Evolutionary conservation across 805 yeast species (phyloP).

Genomic region (Ogataea trehaloabstinens): DNA sequence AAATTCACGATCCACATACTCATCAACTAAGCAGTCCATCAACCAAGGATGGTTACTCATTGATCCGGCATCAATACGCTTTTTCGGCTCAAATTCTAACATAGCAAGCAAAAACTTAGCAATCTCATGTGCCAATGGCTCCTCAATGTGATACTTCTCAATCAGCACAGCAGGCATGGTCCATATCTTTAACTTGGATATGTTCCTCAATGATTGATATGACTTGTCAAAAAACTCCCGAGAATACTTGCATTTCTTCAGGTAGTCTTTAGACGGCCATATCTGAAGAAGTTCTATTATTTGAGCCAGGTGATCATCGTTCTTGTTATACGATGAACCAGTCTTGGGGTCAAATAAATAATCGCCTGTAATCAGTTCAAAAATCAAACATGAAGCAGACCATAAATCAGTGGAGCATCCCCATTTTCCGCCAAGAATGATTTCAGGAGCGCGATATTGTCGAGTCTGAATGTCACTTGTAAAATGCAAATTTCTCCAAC

Average conservation of each 20-base stretch:
- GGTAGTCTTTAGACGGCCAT: constrained; percentile 38
- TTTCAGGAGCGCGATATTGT: constrained; percentile 66
- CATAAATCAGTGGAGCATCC: constrained; percentile 63
- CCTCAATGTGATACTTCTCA: constrained; percentile 47
- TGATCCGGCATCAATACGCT: constrained; percentile 54
- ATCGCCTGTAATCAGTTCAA: constrained; percentile 61
- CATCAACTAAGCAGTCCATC: constrained; percentile 24
- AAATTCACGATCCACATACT: constrained; percentile 22
- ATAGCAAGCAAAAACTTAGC: constrained; percentile 49
- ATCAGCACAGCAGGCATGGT: constrained; percentile 45
- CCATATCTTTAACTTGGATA: constrained; percentile 51
- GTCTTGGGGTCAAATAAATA: constrained; percentile 59
- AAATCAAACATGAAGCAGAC: constrained; percentile 58
- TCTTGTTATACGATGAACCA: constrained; percentile 45
- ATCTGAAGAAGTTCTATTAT: constrained; percentile 49
- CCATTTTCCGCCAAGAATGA: constrained; percentile 56
- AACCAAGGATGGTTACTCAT: constrained; percentile 56
- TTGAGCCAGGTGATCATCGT: constrained; percentile 65
- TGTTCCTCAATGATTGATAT: constrained; percentile 37
- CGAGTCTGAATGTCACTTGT: constrained; percentile 69
- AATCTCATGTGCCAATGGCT: constrained; percentile 37
- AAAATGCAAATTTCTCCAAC: constrained; percentile 61
- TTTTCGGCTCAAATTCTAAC: constrained; percentile 46
- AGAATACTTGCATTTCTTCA: constrained; percentile 38
- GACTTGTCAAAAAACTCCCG: constrained; percentile 40